Evolutionary conservation across 2,329 filamentous ascomycete genomes (phyloP), one percentile per base, ranked within the genome.

Genomic region (Mariannaea sp.): DNA sequence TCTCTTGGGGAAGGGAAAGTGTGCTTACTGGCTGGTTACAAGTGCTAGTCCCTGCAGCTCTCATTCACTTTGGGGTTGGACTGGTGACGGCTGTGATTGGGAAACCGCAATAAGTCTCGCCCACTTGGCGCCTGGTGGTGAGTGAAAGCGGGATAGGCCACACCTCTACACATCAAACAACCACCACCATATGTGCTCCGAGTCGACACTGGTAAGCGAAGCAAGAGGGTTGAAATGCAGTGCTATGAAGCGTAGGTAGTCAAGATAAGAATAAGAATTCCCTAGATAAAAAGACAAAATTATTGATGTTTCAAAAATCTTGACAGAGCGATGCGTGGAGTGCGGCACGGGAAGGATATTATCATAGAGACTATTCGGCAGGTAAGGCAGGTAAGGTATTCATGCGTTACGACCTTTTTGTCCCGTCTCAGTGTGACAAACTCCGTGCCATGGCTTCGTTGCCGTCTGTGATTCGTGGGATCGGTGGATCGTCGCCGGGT

Each of bases 41-140:
- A 39, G 49, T 49, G 51, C 51, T 43, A 39, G 51, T 49, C 51
- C 50, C 51, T 53, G 51, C 51, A 49, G 51, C 44, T 45, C 32
- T 19, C 39, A 29, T 12, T 29, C 26, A 7, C 7, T 29, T 29
- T 48, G 42, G 50, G 50, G 49, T 36, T 17, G 12, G 36, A 43
- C 24, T 29, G 14, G 40, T 24, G 40, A n/a, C 30, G 38, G 36
- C 33, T 36, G 46, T 40, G 50, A 53, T 53, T 53, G n/a, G n/a
- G 43, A 44, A 14, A 32, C 27, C 6, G 27, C 19, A 17, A 32
- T n/a, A 29, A 26, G 45, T 16, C 41, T 44, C 40, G 26, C n/a
- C 38, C 39, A 48, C 35, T 38, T 22, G 17, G 29, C 33, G 8
- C 17, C 42, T 10, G 16, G 22, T 44, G 27, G 17, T 48, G 20